Percentiles rank a stretch among this genome's conserved stretches.
phyloP scores from a whole-genome alignment of 345 rosid genomes.

The Leavenworthia alabamica region DNA sequence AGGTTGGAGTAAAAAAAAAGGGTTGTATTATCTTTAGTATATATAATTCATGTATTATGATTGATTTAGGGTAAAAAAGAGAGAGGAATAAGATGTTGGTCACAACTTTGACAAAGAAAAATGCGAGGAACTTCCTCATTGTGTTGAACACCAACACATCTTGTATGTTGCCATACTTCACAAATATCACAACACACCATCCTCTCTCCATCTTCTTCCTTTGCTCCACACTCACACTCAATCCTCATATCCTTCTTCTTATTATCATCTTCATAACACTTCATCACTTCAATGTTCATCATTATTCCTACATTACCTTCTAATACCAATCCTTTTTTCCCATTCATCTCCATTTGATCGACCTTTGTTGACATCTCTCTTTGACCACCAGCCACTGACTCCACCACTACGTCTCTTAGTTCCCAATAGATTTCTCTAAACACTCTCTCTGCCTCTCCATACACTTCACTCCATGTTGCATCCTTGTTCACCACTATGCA shows the following conservation, averaged over 20 bases:
- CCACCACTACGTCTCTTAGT: conserved; percentile 45
- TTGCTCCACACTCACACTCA: conserved; percentile 64
- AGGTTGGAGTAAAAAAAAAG: no score
- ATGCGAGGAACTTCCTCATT: conserved; percentile 60
- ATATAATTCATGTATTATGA: neutral
- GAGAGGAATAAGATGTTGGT: conserved; percentile 52
- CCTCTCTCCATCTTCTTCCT: conserved; percentile 78
- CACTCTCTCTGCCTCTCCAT: conserved; percentile 47
- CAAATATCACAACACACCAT: conserved; percentile 81
- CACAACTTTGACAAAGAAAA: conserved; percentile 80
- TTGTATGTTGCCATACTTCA: conserved; percentile 82
- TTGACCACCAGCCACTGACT: conserved; percentile 39
- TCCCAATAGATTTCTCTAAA: conserved; percentile 76
- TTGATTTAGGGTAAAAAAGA: conserved; percentile 48
- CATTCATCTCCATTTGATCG: conserved; percentile 38
- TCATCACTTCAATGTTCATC: conserved; percentile 16
- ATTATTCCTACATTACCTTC: conserved; percentile 40
- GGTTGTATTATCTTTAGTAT: neutral
- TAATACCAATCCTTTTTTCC: conserved; percentile 39
- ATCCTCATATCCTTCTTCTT: conserved; percentile 27
- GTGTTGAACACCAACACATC: conserved; percentile 67
- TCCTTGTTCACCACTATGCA: conserved; percentile 48
- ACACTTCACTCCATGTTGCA: conserved; percentile 61
- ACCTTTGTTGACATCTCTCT: conserved; percentile 35
- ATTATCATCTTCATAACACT: conserved; percentile 29